A percentile compares a stretch with the other conserved stretches of the same genome.
Conservation (phyloP, 2,329 filamentous ascomycete genomes). For the Verticillium klebahnii region DNA sequence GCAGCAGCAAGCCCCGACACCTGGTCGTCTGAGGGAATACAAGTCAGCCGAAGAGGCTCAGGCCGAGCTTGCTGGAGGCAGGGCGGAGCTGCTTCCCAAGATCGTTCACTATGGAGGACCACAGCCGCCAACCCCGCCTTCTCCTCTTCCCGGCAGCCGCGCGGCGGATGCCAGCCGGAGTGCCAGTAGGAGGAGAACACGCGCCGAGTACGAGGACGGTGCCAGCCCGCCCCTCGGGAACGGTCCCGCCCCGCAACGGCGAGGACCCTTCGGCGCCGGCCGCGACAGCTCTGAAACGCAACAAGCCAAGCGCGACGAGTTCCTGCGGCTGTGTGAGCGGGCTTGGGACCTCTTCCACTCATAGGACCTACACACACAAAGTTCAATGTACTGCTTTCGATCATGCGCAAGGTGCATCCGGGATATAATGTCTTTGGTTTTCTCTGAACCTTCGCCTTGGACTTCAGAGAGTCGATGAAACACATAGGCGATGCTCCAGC, state of each 20-base stretch:
- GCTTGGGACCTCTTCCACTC: constrained; percentile 98
- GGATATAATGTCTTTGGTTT: constrained; percentile 11
- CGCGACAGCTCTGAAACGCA: constrained; percentile 80
- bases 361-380: constrained; percentile 35
- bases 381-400: neutral
- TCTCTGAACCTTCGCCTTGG: neutral
- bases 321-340: constrained; percentile 76
- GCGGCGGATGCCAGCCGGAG: constrained; percentile 49
- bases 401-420: constrained; percentile 1
- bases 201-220: constrained; percentile 92
- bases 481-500: neutral
- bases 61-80: constrained; percentile 82
- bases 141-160: constrained; percentile 56
- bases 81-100: constrained; percentile 86
- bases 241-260: constrained; percentile 56
- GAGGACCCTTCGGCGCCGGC: constrained; percentile 74
- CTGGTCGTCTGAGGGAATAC: constrained; percentile 74
- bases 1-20: constrained; percentile 46
- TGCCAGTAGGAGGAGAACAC: constrained; percentile 66
- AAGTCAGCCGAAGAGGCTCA: constrained; percentile 95
- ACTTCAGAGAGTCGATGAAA: neutral
- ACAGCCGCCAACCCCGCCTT: constrained; percentile 88
- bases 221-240: constrained; percentile 79
- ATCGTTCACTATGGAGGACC: constrained; percentile 94
- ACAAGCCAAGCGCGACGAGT: constrained; percentile 86